Evolutionary conservation across 73 alveolate genomes (phyloP).

Genomic region (Uronychia setigera): DNA sequence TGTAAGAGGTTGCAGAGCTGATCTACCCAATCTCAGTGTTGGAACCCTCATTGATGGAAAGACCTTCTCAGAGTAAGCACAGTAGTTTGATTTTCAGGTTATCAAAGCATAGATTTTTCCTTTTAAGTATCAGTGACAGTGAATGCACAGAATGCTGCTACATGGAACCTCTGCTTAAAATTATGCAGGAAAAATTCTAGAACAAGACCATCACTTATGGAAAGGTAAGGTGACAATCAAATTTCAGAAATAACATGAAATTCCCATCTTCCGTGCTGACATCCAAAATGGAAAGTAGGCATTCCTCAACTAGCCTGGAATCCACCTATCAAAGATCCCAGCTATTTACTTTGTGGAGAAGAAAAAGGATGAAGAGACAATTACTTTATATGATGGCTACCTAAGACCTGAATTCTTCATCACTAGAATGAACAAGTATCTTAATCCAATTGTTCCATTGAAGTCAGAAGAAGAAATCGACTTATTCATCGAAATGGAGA

Average conservation of each 20-base stretch:
- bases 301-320: neutral
- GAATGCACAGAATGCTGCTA: constrained; percentile 26
- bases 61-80: neutral
- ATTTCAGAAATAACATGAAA: neutral
- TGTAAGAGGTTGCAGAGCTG: constrained; percentile 23
- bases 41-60: constrained; percentile 2
- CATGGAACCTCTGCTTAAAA: constrained; percentile 5
- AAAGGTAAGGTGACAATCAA: constrained; percentile 13
- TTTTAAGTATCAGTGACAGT: constrained; percentile 39
- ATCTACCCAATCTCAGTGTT: constrained; percentile 31
- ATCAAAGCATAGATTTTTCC: constrained; percentile 21
- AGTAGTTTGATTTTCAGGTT: neutral
- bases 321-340: neutral
- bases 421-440: constrained; percentile 25
- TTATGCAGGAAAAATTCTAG: neutral
- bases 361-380: neutral
- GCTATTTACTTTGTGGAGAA: neutral
- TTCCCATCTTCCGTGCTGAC: neutral
- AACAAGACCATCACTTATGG: constrained; percentile 13
- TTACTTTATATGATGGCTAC: neutral
- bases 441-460: constrained; percentile 30
- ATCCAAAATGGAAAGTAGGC: neutral
- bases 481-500: constrained; percentile 20
- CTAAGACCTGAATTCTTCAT: constrained; percentile 4
- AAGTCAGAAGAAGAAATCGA: constrained; percentile 48